Evolutionary conservation across 345 rosid genomes (phyloP), one percentile per base, ranked within the genome.

Genomic region (Hibiscus trionum): DNA sequence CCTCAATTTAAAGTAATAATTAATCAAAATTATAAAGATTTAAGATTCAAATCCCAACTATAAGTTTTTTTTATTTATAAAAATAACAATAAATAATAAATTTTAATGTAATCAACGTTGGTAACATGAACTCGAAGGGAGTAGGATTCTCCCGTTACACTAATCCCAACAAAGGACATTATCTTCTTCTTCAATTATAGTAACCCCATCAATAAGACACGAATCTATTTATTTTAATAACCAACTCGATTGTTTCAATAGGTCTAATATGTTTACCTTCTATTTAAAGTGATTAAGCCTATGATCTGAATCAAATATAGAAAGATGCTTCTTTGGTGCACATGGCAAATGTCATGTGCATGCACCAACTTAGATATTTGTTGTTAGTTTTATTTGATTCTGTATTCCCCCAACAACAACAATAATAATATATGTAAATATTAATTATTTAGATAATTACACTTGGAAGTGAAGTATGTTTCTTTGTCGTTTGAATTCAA

Each of bases 281-380:
- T 12, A 5, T 35, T 46, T 66, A 66, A 66, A 21, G 24, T 21
- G 24, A 21, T 21, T 59, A 72, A 65, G 61, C 68, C 12, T 19
- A 57, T 69, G 46, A 72, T 70, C 42, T 17, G 37, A 47, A 46
- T 35, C 61, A 71, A 19, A 56, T 69, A 29, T 26, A 55, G 72
- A 61, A 53, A 69, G 74, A 73, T 73, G 52, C 24, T 1, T 27
- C 15, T 70, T 3, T 39, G 29, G 24, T 63, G 77, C 69, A 69
- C 80, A 73, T 78, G 53, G 67, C 42, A 39, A n/a, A 27, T 59
- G 69, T 64, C 69, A 64, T 64, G 52, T 39, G 69, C 14, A 44
- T 19, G 68, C 7, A 0, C 31, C n/a, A 64, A 39, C 53, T 42
- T 37, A 37, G 5, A 37, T 0, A 21, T 21, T 64, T 11, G n/a